These are phyloP conservation scores for Phialophora macrospora DNA, from an alignment of 2,329 filamentous ascomycete genomes.

Conservation along the genomic window DNA sequence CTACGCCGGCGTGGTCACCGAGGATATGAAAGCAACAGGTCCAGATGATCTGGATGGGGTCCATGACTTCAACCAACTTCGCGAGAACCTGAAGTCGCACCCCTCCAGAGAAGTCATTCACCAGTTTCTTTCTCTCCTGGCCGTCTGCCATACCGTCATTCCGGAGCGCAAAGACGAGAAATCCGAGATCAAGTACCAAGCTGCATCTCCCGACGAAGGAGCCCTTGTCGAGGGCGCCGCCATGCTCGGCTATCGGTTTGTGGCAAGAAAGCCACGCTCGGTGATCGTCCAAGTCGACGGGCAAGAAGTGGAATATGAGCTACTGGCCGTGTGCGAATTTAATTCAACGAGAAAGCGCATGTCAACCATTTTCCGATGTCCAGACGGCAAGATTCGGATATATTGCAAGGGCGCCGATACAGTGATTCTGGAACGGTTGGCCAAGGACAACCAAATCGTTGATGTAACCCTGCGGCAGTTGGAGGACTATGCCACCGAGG, in stretches of 20 bases:
- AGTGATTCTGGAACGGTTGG: slow-evolving; percentile 90
- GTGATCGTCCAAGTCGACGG: slow-evolving; percentile 82
- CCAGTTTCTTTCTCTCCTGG: slow-evolving; percentile 83
- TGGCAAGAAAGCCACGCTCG: slow-evolving; percentile 83
- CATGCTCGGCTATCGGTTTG: slow-evolving; percentile 83
- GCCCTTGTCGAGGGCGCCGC: slow-evolving; percentile 94
- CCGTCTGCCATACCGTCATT: slow-evolving; percentile 96
- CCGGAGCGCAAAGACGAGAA: slow-evolving; percentile 83
- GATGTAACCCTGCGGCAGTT: slow-evolving; percentile 91
- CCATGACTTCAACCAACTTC: slow-evolving; percentile 79
- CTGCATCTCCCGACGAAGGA: slow-evolving; percentile 94
- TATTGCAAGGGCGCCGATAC: slow-evolving; percentile 98
- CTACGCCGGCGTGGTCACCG: slow-evolving; percentile 88
- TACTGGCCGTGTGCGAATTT: slow-evolving; percentile 97
- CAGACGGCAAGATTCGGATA: slow-evolving; percentile 89
- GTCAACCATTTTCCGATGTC: slow-evolving; percentile 96
- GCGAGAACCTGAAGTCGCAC: slow-evolving; percentile 69
- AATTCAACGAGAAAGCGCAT: slow-evolving; percentile 97
- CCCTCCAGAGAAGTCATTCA: slow-evolving; percentile 67
- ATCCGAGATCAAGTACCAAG: slow-evolving; percentile 92
- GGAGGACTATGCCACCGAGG: slow-evolving; percentile 98
- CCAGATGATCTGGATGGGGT: slow-evolving; percentile 73
- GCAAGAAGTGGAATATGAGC: slow-evolving; percentile 77
- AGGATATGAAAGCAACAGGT: slow-evolving; percentile 83
- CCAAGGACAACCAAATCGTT: slow-evolving; percentile 80